These are phyloP conservation scores for Tetrahymena thermophila DNA, from an alignment of 73 alveolate genomes.

Conservation along the genomic window DNA sequence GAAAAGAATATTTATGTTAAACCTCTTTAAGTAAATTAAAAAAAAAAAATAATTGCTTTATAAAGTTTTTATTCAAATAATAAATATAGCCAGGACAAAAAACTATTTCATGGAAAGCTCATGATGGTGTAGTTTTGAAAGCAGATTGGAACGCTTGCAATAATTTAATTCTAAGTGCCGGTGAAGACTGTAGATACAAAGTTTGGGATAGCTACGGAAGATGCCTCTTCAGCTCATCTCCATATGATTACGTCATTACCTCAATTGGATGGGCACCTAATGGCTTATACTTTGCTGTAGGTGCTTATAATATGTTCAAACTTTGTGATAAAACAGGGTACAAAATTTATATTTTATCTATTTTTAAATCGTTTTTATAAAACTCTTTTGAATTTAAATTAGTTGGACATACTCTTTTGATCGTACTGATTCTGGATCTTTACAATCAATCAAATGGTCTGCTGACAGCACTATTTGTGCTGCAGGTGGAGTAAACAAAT, in stretches of 20 bases:
- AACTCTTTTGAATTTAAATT: background rate
- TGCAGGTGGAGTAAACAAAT: slow-evolving; percentile 95
- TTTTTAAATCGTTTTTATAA: background rate
- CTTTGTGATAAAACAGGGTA: slow-evolving; percentile 96
- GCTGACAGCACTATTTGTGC: slow-evolving; percentile 91
- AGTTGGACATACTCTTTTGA: slow-evolving; percentile 93
- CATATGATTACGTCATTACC: slow-evolving; percentile 96
- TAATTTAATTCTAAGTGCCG: slow-evolving; percentile 84
- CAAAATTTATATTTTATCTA: background rate
- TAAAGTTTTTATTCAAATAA: background rate
- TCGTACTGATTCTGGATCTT: slow-evolving; percentile 79
- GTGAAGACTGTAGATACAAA: slow-evolving; percentile 96
- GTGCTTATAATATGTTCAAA: slow-evolving; percentile 91
- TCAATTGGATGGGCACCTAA: slow-evolving; percentile 95
- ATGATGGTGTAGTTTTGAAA: slow-evolving; percentile 85
- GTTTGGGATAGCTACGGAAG: slow-evolving; percentile 98
- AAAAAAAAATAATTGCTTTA: background rate
- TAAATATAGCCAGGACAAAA: slow-evolving; percentile 72
- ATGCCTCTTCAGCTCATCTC: slow-evolving; percentile 85
- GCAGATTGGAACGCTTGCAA: slow-evolving; percentile 96
- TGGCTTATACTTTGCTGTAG: slow-evolving; percentile 93
- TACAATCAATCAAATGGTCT: slow-evolving; percentile 85
- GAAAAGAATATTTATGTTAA: slow-evolving; percentile 79
- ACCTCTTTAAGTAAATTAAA: slow-evolving; percentile 49
- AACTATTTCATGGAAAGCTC: slow-evolving; percentile 90